Base-by-base conservation (phyloP, 371 early-diverging fungal genomes). In the Mortierella polycephala region DNA sequence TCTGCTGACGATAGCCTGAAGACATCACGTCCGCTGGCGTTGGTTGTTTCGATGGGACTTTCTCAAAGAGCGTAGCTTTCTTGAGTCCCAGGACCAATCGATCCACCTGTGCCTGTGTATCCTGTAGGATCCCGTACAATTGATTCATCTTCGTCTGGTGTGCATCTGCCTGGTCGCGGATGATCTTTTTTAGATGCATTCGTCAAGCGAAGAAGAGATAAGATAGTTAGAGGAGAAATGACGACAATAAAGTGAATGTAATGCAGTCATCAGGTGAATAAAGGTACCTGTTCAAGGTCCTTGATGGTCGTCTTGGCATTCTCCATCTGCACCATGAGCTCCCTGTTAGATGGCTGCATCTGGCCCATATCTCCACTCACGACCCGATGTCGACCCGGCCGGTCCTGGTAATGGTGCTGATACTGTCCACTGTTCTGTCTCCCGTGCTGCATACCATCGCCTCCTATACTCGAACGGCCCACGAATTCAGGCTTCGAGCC, bases 291-390 rank as follows among this genome's bases (percentile, higher is more conserved):
- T 21, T 79, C 79, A 37, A 79, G 69, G 30, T 79, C 79, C 56
- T 65, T 79, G 47, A 79, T 79, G 12, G 79, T 79, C 30, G 79
- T 59, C 50, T 69, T 79, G 44, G 79, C 79, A 54, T 79, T 79
- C 53, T 79, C 79, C 73, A 79, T 72, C 20, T 79, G 79, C 0
- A 79, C 73, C 42, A 56, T 45, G 37, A 79, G 21, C 49, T 79
- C 79, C 0, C 79, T 69, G 0, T 55, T 59, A 14, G 79, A 72
- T 7, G 73, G 73, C 14, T 79, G 79, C 52, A 65, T 40, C 5
- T 50, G 61, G 12, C 68, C 58, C 73, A 72, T 69, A 55, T 79
- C 79, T 4, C 73, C 73, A 55, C 69, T 72, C 73, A 65, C 62
- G 14, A 65, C 39, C n/a, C 69, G 52, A 49, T 72, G 67, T 5